A percentile compares a stretch with the other conserved stretches of the same genome.
Conservation (phyloP, 495 filamentous ascomycete genomes). For the Penicillium pancosmium region DNA sequence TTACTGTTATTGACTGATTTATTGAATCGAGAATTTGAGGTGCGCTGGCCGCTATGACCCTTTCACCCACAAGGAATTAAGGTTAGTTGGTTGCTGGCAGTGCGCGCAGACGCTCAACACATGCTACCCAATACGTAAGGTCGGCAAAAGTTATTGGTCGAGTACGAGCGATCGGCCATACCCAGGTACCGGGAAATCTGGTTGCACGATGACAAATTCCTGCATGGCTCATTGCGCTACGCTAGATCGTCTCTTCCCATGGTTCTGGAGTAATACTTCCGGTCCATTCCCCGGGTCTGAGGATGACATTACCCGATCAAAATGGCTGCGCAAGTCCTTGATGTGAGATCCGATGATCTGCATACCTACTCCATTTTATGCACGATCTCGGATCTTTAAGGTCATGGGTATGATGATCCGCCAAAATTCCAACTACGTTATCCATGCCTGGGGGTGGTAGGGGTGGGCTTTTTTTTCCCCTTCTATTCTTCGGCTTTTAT, state of each 20-base stretch:
- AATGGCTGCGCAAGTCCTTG: not conserved
- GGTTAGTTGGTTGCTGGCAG: constrained; percentile 3
- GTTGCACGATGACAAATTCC: constrained; percentile 29
- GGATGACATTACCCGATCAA: constrained; percentile 2
- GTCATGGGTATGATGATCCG: constrained; percentile 20
- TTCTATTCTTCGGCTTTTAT: constrained; percentile 1
- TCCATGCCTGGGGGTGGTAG: constrained; percentile 4
- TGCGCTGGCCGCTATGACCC: constrained; percentile 1
- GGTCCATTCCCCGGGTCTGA: constrained; percentile 15
- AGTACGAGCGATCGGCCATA: constrained; percentile 5
- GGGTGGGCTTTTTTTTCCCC: constrained; percentile 2
- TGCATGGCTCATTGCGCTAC: constrained; percentile 16
- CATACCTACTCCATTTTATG: constrained; percentile 35
- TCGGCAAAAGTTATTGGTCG: not conserved
- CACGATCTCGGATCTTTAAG: constrained; percentile 32
- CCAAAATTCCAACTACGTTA: constrained; percentile 10
- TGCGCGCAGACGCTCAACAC: not conserved
- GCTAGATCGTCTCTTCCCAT: constrained; percentile 7
- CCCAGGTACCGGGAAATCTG: constrained; percentile 21
- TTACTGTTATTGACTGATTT: not conserved
- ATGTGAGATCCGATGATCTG: constrained; percentile 36
- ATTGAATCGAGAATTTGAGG: constrained; percentile 1
- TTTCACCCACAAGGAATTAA: constrained; percentile 4
- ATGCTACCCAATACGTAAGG: not conserved
- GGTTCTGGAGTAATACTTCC: constrained; percentile 15